Conservation (phyloP, 2,329 filamentous ascomycete species). For the Diaporthe sp. region DNA sequence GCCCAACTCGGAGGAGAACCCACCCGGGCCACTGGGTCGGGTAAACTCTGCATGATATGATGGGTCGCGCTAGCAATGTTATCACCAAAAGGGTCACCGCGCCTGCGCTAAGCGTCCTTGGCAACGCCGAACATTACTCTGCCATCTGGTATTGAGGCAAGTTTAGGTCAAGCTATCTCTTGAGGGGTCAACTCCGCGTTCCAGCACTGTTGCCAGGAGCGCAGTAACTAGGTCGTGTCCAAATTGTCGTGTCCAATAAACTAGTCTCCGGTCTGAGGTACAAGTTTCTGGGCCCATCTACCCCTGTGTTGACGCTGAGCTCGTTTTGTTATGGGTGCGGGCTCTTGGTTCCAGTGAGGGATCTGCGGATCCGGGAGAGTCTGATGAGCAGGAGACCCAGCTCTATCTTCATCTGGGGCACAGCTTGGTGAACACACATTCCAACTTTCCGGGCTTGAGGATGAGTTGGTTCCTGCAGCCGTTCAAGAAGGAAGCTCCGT, state of each 20-base stretch:
- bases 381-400: not conserved
- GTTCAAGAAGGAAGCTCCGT: no score
- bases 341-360: not conserved
- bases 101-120: not conserved
- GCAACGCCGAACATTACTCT: not conserved
- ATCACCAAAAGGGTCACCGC: not conserved
- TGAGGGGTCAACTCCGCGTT: not conserved
- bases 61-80: not conserved
- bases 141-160: no score
- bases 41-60: constrained; percentile 2
- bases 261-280: no score
- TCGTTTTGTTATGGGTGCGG: not conserved
- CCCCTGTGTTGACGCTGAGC: no score
- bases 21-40: not conserved
- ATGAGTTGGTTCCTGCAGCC: not conserved
- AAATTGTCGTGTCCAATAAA: not conserved
- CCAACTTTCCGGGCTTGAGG: not conserved
- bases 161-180: not conserved
- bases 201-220: not conserved
- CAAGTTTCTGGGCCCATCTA: no score
- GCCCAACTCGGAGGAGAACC: not conserved
- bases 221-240: no score
- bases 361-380: no score
- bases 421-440: not conserved
- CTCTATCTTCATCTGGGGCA: no score